Evolutionary conservation across 2,329 filamentous ascomycete species (phyloP), one percentile per base, ranked within the genome.

Genomic region (Trichophyton rubrum): DNA sequence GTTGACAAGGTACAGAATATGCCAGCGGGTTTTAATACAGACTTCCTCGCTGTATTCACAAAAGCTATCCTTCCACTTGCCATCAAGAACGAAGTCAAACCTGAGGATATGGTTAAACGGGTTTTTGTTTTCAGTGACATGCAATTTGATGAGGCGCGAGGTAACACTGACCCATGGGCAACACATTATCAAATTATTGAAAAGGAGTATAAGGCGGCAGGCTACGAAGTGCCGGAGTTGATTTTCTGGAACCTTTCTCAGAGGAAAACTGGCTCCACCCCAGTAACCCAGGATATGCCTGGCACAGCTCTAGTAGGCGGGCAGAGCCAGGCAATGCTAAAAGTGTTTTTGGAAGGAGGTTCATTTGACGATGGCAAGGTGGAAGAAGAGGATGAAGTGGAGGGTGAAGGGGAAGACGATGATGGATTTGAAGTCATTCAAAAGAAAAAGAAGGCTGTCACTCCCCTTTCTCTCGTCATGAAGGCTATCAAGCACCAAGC

Each of bases 91-190:
- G 75, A 79, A 9, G 65, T 85, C 38, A 75, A 72, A 63, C 77
- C 74, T 43, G 79, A 82, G 59, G 77, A 85, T 43, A 85, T 85
- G 81, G 77, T 84, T 15, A 83, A 83, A 71, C 78, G 79, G 3
- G 67, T 85, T 15, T 84, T 85, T 65, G 78, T 85, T 38, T 84
- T 85, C 65, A 79, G 74, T 51, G 82, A 84, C 67, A 84, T 85
- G 82, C 80, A 84, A 51, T 85, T 85, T 66, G 69, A 85, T 63
- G 0, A 61, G 0, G 76, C 76, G 1, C 30, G 20, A 22, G 59
- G 63, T 38, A n/a, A 4, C 1, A 13, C 51, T 1, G 53, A 66
- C 3, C 40, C 56, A 11, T 81, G 78, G 77, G 69, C 66, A 2
- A 77, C 76, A 0, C 79, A 78, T 2, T 82, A 77, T 66, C 76